Conservation (phyloP, 2,329 filamentous ascomycete species). For the Talaromyces atroroseus region DNA sequence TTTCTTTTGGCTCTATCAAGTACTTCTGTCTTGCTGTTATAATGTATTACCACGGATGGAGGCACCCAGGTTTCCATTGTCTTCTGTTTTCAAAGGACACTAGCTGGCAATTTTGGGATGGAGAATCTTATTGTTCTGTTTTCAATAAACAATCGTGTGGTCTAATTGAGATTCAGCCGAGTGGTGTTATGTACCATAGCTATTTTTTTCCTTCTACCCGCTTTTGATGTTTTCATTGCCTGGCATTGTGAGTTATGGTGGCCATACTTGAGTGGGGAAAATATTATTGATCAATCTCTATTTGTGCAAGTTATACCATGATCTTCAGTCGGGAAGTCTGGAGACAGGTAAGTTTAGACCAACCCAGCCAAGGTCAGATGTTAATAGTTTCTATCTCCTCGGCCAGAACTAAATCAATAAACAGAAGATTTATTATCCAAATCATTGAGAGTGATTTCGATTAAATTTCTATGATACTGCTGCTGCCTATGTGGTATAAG, state of each 20-base stretch:
- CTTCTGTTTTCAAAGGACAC: not conserved
- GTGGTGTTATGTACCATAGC: constrained; percentile 3
- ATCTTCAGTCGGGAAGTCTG: not conserved
- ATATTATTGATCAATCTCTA: not conserved
- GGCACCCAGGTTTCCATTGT: not conserved
- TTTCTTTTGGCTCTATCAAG: not conserved
- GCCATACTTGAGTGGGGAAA: not conserved
- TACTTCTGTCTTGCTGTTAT: not conserved
- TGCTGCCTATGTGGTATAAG: no score
- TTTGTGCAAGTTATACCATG: not conserved
- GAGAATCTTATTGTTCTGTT: not conserved
- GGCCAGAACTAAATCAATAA: no score
- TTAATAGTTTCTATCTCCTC: no score
- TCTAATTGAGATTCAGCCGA: not conserved
- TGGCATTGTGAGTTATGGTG: not conserved
- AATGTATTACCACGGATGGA: constrained; percentile 1
- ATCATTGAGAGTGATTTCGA: no score
- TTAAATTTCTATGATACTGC: no score
- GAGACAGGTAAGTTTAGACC: no score
- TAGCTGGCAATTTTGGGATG: not conserved
- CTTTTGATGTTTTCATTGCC: not conserved
- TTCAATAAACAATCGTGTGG: not conserved
- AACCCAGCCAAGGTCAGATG: no score
- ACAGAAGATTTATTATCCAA: no score
- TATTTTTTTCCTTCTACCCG: not conserved